phyloP scores from a whole-genome alignment of 1,284 basidiomycete genomes.

The Melampsora larici-populina region DNA sequence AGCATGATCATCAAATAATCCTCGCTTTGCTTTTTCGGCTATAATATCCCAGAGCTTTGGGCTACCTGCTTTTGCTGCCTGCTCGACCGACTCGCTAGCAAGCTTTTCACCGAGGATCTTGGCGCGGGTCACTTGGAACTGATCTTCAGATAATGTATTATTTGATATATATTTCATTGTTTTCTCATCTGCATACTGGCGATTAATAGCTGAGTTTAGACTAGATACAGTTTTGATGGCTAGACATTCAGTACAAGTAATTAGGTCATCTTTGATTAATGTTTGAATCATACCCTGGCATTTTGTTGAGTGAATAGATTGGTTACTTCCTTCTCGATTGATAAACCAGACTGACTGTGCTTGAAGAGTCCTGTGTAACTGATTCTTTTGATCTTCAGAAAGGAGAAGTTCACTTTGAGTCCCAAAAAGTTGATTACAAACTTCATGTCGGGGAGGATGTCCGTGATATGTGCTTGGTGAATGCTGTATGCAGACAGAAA shows the following conservation, averaged over 20 bases:
- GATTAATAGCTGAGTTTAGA: not conserved
- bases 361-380: not conserved
- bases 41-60: not conserved
- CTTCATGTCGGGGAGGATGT: slow-evolving; percentile 7
- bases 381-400: not conserved
- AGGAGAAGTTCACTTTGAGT: not conserved
- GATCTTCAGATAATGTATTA: not conserved
- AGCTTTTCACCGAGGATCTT: not conserved
- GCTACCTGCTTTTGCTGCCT: not conserved
- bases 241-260: not conserved
- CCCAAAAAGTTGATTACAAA: not conserved
- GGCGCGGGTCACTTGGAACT: slow-evolving; percentile 3
- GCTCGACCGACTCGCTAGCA: not conserved
- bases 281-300: not conserved
- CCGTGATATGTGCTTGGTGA: slow-evolving; percentile 12
- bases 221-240: not conserved
- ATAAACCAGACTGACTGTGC: slow-evolving; percentile 3
- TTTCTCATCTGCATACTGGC: not conserved
- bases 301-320: slow-evolving; percentile 18
- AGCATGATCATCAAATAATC: not conserved
- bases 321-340: not conserved
- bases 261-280: not conserved
- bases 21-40: not conserved
- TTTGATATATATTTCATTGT: not conserved
- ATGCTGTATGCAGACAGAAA: not conserved